These are phyloP conservation scores for Toxicodendron radicans DNA, from an alignment of 345 rosid species.

Conservation along the genomic window DNA sequence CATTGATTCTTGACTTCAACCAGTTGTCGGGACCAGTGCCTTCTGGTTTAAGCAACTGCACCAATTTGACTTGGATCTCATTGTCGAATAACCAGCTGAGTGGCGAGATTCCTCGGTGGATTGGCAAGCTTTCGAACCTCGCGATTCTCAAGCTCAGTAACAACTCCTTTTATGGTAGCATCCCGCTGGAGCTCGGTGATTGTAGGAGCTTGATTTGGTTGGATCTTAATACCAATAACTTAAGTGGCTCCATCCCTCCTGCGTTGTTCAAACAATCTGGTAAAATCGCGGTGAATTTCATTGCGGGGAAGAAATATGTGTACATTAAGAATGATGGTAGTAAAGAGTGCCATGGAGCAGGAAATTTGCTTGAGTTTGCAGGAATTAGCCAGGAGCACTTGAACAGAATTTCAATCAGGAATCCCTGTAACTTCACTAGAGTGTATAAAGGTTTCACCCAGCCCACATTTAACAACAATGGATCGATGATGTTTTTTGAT, in stretches of 20 bases:
- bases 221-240: slow-evolving; percentile 75
- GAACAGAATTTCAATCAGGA: slow-evolving; percentile 60
- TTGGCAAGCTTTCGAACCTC: slow-evolving; percentile 69
- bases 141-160: slow-evolving; percentile 93
- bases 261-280: slow-evolving; percentile 88
- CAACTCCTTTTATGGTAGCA: slow-evolving; percentile 72
- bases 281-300: slow-evolving; percentile 67
- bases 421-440: slow-evolving; percentile 82
- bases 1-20: slow-evolving; percentile 88
- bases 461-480: slow-evolving; percentile 83
- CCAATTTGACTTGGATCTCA: slow-evolving; percentile 82
- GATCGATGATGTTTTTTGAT: slow-evolving; percentile 93
- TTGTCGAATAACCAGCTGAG: slow-evolving; percentile 73
- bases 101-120: slow-evolving; percentile 78
- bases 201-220: slow-evolving; percentile 89
- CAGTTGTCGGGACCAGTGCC: slow-evolving; percentile 75
- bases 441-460: slow-evolving; percentile 67
- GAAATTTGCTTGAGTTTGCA: slow-evolving; percentile 84
- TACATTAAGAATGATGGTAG: slow-evolving; percentile 84
- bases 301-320: slow-evolving; percentile 73
- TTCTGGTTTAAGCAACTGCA: slow-evolving; percentile 68
- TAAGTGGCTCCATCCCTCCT: slow-evolving; percentile 75
- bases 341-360: slow-evolving; percentile 83
- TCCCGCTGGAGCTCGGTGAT: slow-evolving; percentile 90
- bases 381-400: slow-evolving; percentile 69